phyloP scores from a whole-genome alignment of 768 basidiomycete genomes.

The Leucogyrophana mollusca region DNA sequence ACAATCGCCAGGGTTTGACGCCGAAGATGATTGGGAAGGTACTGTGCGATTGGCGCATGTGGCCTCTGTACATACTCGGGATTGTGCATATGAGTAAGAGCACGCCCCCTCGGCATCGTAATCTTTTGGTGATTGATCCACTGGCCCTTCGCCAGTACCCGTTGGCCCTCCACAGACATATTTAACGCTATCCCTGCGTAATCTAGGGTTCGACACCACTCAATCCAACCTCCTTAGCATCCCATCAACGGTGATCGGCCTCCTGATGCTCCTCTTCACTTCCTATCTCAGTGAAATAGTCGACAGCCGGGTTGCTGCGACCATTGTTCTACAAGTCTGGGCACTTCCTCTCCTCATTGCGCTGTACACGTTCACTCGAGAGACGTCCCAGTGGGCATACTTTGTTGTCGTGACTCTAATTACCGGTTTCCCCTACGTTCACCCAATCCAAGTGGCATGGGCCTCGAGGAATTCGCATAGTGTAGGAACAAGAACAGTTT shows the following conservation, averaged over 20 bases:
- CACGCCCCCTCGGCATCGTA: background rate
- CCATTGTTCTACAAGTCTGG: slow-evolving; percentile 59
- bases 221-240: slow-evolving; percentile 62
- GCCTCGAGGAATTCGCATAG: slow-evolving; percentile 59
- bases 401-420: slow-evolving; percentile 53
- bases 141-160: slow-evolving; percentile 48
- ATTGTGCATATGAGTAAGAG: slow-evolving; percentile 50
- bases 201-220: slow-evolving; percentile 62
- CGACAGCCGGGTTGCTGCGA: slow-evolving; percentile 54
- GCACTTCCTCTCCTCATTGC: slow-evolving; percentile 59
- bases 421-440: slow-evolving; percentile 49
- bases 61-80: slow-evolving; percentile 64
- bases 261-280: slow-evolving; percentile 44
- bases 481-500: slow-evolving; percentile 50
- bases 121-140: background rate
- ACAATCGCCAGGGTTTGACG: slow-evolving; percentile 65
- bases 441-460: slow-evolving; percentile 51
- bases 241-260: slow-evolving; percentile 55
- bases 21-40: slow-evolving; percentile 48
- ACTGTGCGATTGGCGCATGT: slow-evolving; percentile 58
- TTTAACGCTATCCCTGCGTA: slow-evolving; percentile 60
- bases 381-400: slow-evolving; percentile 56
- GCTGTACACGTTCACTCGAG: slow-evolving; percentile 46
- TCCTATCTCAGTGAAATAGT: slow-evolving; percentile 54
- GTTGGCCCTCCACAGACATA: slow-evolving; percentile 59